Conservation (phyloP, 169 alveolate species). For the Eimeria brunetti region DNA sequence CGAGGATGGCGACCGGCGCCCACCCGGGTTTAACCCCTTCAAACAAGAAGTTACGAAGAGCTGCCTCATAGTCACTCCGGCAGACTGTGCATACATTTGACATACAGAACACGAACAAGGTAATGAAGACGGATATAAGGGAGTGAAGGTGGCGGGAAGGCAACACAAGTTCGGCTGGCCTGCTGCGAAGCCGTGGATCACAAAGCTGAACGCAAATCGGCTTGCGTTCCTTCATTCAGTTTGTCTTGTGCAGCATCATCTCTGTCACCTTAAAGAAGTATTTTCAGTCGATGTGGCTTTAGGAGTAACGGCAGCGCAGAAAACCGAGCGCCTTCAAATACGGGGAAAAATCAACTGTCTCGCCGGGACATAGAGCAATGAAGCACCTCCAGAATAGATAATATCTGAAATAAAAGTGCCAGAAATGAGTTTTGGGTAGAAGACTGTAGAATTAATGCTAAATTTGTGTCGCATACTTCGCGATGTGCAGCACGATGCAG, state of each 20-base stretch:
- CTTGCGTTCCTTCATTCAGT: neutral
- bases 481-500: neutral
- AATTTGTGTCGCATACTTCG: neutral
- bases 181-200: neutral
- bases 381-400: neutral
- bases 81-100: neutral
- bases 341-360: neutral
- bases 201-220: neutral
- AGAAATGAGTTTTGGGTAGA: neutral
- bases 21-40: neutral
- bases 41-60: neutral
- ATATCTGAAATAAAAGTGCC: neutral
- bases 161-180: neutral
- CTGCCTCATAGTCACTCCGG: slow-evolving; percentile 9
- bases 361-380: neutral
- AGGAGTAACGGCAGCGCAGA: neutral
- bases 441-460: neutral
- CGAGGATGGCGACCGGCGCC: slow-evolving; percentile 53
- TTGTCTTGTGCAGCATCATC: neutral
- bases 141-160: neutral
- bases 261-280: neutral
- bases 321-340: neutral
- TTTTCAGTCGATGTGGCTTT: neutral
- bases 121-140: neutral
- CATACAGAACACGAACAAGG: neutral